phyloP scores from a whole-genome alignment of 139 green algal genomes.

The Diplosphaera chodatii region DNA sequence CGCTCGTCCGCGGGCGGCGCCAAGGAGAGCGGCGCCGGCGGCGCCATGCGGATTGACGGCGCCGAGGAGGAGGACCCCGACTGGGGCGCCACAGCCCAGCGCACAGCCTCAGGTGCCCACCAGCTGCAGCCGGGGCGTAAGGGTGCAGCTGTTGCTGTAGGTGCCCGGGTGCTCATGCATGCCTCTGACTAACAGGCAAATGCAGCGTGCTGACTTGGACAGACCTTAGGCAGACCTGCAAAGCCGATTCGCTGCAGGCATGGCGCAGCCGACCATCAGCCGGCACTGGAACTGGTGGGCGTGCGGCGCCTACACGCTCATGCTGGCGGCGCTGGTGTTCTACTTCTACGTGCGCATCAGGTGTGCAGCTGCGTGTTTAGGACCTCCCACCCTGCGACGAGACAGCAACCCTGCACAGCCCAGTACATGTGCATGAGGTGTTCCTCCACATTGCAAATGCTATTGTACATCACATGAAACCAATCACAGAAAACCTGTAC shows the following conservation, averaged over 20 bases:
- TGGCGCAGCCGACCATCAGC: background rate
- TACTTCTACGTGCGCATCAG: conserved; percentile 21
- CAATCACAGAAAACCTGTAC: too few species aligned
- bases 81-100: background rate
- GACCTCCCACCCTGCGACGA: too few species aligned
- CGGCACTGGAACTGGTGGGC: background rate
- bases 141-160: too few species aligned
- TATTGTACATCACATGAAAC: too few species aligned
- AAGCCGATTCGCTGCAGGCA: background rate
- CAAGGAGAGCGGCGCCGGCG: background rate
- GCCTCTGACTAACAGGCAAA: background rate
- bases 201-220: too few species aligned
- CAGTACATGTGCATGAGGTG: too few species aligned
- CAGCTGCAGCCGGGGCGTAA: too few species aligned
- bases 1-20: background rate
- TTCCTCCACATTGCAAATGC: too few species aligned
- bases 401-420: too few species aligned
- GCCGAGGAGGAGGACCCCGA: background rate
- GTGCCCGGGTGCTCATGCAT: background rate
- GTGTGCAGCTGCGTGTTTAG: too few species aligned
- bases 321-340: conserved; percentile 9
- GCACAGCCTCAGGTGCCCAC: background rate
- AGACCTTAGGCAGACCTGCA: too few species aligned
- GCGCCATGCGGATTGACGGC: background rate
- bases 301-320: background rate